Conservation (phyloP, 257 asterid species). For the Plectranthus barbatus region DNA sequence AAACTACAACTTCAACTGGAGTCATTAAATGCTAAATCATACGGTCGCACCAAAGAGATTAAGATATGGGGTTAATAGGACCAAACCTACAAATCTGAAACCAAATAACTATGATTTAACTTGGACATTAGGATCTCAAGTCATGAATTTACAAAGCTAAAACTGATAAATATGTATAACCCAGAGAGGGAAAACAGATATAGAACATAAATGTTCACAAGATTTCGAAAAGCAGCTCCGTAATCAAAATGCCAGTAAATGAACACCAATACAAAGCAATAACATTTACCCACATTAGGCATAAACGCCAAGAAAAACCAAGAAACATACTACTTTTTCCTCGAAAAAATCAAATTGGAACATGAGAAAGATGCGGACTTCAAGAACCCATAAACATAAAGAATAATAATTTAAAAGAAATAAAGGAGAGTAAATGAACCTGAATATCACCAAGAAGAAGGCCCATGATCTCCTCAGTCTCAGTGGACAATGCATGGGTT, state of each 20-base stretch:
- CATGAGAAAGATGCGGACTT: background rate
- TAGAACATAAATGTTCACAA: no score
- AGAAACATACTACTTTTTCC: background rate
- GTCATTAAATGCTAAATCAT: background rate
- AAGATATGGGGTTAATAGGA: background rate
- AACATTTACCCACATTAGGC: background rate
- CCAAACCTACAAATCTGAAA: background rate
- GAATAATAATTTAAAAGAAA: background rate
- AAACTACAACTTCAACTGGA: background rate
- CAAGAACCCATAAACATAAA: conserved; percentile 10
- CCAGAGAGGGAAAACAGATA: no score
- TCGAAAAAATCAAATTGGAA: background rate
- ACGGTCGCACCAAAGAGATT: background rate
- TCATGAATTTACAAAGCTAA: background rate
- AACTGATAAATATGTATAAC: background rate
- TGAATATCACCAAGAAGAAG: conserved; percentile 95
- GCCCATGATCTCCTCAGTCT: conserved; percentile 99
- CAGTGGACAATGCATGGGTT: conserved; percentile 99
- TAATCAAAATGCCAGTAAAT: background rate
- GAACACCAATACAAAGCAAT: background rate
- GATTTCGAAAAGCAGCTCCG: no score
- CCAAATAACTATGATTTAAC: background rate
- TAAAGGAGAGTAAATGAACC: conserved; percentile 27
- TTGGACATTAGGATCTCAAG: background rate
- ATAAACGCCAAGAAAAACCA: conserved; percentile 10